Evolutionary conservation across 108 stramenopile species (phyloP).

Genomic region (Skeletonema tropicum): DNA sequence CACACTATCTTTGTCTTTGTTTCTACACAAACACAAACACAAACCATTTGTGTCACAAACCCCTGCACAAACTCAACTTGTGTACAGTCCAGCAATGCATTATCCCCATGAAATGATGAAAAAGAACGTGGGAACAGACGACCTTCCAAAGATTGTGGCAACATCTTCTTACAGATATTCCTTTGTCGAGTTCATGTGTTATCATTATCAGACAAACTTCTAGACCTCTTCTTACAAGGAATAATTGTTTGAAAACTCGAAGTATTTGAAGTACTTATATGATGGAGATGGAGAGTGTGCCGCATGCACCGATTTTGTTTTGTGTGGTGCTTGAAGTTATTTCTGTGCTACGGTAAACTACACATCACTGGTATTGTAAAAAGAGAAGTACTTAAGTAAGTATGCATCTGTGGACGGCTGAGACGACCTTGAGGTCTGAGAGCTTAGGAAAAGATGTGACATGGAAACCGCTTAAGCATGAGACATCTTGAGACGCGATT

Average conservation of each 20-base stretch:
- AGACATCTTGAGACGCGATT: too few species aligned
- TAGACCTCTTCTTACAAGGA: neutral
- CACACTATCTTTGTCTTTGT: neutral
- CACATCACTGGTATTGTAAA: too few species aligned
- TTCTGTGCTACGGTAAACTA: too few species aligned
- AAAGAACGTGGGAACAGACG: neutral
- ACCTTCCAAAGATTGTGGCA: neutral
- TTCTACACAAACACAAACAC: too few species aligned
- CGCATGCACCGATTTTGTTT: too few species aligned
- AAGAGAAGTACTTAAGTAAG: too few species aligned
- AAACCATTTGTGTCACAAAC: neutral
- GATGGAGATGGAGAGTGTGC: neutral
- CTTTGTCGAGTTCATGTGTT: neutral
- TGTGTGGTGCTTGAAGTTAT: too few species aligned
- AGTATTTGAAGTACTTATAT: too few species aligned
- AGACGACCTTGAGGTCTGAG: too few species aligned
- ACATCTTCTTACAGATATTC: constrained; percentile 2
- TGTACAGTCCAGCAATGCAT: neutral
- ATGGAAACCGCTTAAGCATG: too few species aligned
- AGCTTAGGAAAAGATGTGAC: too few species aligned
- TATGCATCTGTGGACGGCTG: too few species aligned
- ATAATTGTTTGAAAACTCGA: neutral
- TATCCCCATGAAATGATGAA: neutral
- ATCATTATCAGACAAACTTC: neutral
- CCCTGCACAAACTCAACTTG: neutral